These are phyloP conservation scores for Diplodia scrobiculata DNA, from an alignment of 2,329 filamentous ascomycete species.

Conservation along the genomic window DNA sequence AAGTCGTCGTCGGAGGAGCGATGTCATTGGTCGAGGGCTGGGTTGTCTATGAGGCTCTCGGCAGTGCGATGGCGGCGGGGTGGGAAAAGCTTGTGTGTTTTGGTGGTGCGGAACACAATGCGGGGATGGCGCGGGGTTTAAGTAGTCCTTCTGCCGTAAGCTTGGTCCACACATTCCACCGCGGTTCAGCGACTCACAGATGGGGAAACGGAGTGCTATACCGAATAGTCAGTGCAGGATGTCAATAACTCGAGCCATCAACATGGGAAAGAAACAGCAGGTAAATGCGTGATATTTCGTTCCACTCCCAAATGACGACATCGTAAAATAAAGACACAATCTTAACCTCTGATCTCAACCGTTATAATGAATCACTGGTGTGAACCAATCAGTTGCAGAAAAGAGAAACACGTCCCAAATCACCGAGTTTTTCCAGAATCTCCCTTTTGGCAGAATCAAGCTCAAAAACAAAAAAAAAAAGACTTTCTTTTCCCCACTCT, in stretches of 20 bases:
- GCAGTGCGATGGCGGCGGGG: neutral
- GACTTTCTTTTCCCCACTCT: neutral
- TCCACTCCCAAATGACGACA: neutral
- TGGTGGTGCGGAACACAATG: neutral
- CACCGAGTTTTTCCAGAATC: neutral
- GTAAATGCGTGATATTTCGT: neutral
- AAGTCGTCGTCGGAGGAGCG: neutral
- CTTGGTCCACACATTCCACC: neutral
- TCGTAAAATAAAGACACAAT: neutral
- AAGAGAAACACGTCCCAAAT: neutral
- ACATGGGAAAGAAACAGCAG: neutral
- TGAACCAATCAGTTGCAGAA: conserved; percentile 18
- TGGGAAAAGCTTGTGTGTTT: neutral
- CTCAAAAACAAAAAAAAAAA: neutral
- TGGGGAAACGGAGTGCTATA: too few species aligned
- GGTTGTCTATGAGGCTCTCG: neutral
- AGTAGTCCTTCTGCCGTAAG: neutral
- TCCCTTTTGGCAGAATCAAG: conserved; percentile 2
- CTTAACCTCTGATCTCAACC: conserved; percentile 1
- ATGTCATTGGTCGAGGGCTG: neutral
- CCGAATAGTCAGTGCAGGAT: too few species aligned
- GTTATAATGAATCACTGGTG: neutral
- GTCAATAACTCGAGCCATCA: neutral
- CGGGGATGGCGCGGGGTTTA: neutral
- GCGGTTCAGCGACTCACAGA: too few species aligned